These are phyloP conservation scores for Fusarium irregulare DNA, from an alignment of 2,329 filamentous ascomycete genomes.

Conservation along the genomic window DNA sequence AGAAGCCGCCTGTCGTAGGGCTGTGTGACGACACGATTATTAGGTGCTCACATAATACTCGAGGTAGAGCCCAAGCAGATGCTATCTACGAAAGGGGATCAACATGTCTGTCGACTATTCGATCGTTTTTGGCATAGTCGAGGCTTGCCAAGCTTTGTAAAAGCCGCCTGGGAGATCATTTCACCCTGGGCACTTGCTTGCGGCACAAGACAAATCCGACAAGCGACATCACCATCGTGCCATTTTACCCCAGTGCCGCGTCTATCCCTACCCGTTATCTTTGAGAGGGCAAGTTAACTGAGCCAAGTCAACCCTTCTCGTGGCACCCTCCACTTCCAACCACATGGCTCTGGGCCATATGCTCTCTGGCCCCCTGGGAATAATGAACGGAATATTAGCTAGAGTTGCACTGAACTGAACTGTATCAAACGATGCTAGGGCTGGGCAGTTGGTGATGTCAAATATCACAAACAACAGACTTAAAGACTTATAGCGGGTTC, in stretches of 20 bases:
- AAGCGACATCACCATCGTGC: conserved; percentile 32
- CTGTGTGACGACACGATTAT: conserved; percentile 46
- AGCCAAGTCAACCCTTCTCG: conserved; percentile 4
- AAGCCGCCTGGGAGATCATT: conserved; percentile 10
- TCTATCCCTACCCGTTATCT: conserved; percentile 16
- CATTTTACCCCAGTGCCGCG: conserved; percentile 23
- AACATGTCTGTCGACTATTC: conserved; percentile 25
- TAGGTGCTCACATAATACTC: conserved; percentile 3
- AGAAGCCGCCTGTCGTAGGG: conserved; percentile 45
- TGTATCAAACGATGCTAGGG: neutral
- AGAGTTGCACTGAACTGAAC: conserved; percentile 7
- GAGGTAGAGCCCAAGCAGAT: neutral
- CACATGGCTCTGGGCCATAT: conserved; percentile 19
- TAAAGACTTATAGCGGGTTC: neutral
- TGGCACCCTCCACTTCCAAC: conserved; percentile 30
- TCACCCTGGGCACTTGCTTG: neutral
- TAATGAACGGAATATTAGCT: conserved; percentile 21
- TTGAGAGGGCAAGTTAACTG: neutral
- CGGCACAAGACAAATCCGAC: neutral
- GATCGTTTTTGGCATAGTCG: conserved; percentile 22
- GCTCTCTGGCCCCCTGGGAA: conserved; percentile 5
- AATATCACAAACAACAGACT: neutral
- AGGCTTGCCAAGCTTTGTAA: neutral
- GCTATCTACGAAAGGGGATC: conserved; percentile 12
- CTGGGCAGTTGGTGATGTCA: neutral